Evolutionary conservation across 2,329 filamentous ascomycete genomes (phyloP), one percentile per base, ranked within the genome.

Genomic region (Colletotrichum sp.): DNA sequence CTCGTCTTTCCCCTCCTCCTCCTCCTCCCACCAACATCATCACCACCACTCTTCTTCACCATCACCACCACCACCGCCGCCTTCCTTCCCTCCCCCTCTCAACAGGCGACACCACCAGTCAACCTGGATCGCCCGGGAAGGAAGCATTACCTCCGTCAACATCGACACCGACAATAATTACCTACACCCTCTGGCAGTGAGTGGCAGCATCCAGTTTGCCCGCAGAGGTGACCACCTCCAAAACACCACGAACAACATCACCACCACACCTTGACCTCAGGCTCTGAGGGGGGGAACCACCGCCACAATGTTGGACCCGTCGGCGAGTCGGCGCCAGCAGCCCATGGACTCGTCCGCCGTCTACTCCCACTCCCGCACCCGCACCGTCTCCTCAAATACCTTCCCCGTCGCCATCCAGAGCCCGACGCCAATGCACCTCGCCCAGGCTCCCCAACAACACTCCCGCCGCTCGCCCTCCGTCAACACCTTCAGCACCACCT

Each of bases 401-500:
- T 90, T 91, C 67, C 88, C 88, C 34, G 74, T 79, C 72, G 71
- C 80, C 77, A 58, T 77, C 65, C 77, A 81, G 79, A 80, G 80
- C 30, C 79, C 81, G 58, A 79, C 79, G 32, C 82, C 81, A 64
- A 83, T 82, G 77, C 81, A 83, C 72, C 79, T 84, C 30, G 82
- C 84, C 78, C 83, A 85, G 78, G 78, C 79, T n/a, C 78, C 79
- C 10, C 76, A 77, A 16, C 83, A 82, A 72, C 86, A 90, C 79
- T 87, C 85, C 68, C 89, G 90, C 77, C 89, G 90, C 79, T 89
- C 93, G 83, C 87, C 95, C 84, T 85, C 93, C 84, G 85, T 95
- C 84, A 88, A 94, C 86, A 92, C 90, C 26, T 91, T 92, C 82
- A 94, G 92, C 81, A 96, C 94, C 72, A 88, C 92, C 43, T 94